phyloP scores from a whole-genome alignment of 495 filamentous ascomycete genomes.

The Aspergillus baeticus region DNA sequence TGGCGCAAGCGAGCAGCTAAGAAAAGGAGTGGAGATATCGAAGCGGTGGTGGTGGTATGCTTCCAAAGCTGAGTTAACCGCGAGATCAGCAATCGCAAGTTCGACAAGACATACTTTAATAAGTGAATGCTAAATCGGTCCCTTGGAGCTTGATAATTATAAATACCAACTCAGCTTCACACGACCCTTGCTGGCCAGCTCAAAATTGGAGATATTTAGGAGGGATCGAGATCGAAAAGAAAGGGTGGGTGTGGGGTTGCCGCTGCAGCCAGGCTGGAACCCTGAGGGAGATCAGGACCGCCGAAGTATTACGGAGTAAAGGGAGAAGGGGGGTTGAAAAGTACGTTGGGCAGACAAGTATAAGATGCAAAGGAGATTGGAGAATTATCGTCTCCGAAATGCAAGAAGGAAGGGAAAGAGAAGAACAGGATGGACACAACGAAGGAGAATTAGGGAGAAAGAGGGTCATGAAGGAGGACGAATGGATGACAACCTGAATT shows the following conservation, averaged over 20 bases:
- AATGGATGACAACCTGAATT: constrained; percentile 14
- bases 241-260: constrained; percentile 58
- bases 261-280: constrained; percentile 34
- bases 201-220: constrained; percentile 10
- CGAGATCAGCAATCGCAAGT: background rate
- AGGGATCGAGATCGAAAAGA: constrained; percentile 27
- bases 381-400: background rate
- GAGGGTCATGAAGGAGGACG: constrained; percentile 1
- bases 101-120: background rate
- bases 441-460: background rate
- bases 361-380: background rate
- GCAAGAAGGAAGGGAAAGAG: background rate
- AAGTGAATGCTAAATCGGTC: background rate
- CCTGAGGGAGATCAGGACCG: constrained; percentile 16
- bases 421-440: background rate
- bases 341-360: background rate
- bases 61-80: constrained; percentile 8
- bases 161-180: background rate
- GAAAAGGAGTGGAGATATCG: constrained; percentile 25
- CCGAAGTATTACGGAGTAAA: background rate
- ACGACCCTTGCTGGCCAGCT: constrained; percentile 22
- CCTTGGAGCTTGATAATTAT: constrained; percentile 8
- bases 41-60: constrained; percentile 17
- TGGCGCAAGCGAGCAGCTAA: constrained; percentile 56
- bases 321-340: constrained; percentile 14